Evolutionary conservation across 208 protist genomes (phyloP).

Genomic region (Leishmania martiniquensis): DNA sequence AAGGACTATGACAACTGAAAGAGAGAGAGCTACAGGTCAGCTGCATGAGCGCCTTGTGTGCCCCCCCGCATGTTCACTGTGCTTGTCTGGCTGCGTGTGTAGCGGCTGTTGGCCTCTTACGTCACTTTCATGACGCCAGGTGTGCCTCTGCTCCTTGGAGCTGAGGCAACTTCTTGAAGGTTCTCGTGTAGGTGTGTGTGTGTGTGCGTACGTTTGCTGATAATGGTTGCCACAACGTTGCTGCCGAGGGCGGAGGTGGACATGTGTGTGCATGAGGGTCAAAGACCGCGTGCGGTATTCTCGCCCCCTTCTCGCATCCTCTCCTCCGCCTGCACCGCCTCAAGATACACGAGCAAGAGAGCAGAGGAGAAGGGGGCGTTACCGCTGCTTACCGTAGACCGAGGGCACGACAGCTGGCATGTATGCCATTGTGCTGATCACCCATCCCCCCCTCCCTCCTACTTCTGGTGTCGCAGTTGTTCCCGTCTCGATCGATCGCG

Average conservation of each 20-base stretch:
- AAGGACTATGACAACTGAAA: slow-evolving; percentile 69
- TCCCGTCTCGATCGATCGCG: not conserved
- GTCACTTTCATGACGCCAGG: not conserved
- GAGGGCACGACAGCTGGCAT: not conserved
- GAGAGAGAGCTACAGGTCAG: not conserved
- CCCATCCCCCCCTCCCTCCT: not conserved
- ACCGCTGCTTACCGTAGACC: not conserved
- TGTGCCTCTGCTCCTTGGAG: slow-evolving; percentile 4
- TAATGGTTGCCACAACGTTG: not conserved
- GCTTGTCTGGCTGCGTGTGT: not conserved
- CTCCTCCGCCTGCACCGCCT: slow-evolving; percentile 13
- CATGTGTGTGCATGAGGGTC: not conserved
- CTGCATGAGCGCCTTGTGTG: slow-evolving; percentile 1
- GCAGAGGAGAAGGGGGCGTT: not conserved
- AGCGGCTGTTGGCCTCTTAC: not conserved
- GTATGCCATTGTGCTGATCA: not conserved
- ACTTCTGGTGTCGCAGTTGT: not conserved
- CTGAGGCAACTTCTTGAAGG: not conserved
- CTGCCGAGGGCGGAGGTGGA: not conserved
- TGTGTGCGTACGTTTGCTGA: not conserved
- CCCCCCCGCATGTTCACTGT: not conserved
- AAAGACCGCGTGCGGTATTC: not conserved
- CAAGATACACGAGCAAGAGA: too few relatives aligned
- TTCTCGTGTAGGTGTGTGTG: not conserved
- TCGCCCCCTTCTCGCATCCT: not conserved